Evolutionary conservation across 306 rosid species (phyloP), one percentile per base, ranked within the genome.

Genomic region (Carpinus fangiana): DNA sequence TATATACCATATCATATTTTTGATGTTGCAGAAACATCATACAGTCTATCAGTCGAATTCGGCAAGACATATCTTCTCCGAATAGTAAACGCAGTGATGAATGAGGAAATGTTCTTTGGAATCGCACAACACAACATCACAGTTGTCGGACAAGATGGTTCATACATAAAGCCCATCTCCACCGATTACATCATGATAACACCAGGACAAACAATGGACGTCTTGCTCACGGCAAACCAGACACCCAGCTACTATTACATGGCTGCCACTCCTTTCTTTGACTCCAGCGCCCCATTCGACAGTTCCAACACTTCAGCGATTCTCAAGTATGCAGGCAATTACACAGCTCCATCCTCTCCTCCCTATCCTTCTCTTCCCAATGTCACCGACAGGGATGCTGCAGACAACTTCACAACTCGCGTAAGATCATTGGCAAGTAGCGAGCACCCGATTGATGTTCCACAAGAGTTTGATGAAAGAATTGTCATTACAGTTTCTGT

Each of bases 171-270:
- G 68, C 87, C 90, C 4, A 38, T 84, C 3, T 78, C 34, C 18
- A 74, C 83, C 7, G 1, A 12, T 2, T 87, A 79, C 78, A 75
- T 87, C 38, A 60, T 80, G 80, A 87, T 84, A 52, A 17, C 82
- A 4, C 90, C 90, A 8, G 90, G 90, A 41, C 87, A 87, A 77
- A 84, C 90, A 38, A 80, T 87, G 87, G 90, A 87, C 5, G 64
- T 84, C 13, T 83, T 87, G 76, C 23, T 87, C 57, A 71, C 57
- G 50, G 83, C 88, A 73, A 78, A 79, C 45, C 81, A 82, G 9
- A 5, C 74, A 9, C 62, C n/a, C 23, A 43, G 70, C 45, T 56
- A 21, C 4, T 85, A 85, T 55, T 82, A 85, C 75, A 79, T 85
- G 18, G 81, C 83, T 66, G 82, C 88, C 10, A 20, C 62, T 9